Evolutionary conservation across 2,329 filamentous ascomycete species (phyloP).

Genomic region (Colletotrichum aenigma): DNA sequence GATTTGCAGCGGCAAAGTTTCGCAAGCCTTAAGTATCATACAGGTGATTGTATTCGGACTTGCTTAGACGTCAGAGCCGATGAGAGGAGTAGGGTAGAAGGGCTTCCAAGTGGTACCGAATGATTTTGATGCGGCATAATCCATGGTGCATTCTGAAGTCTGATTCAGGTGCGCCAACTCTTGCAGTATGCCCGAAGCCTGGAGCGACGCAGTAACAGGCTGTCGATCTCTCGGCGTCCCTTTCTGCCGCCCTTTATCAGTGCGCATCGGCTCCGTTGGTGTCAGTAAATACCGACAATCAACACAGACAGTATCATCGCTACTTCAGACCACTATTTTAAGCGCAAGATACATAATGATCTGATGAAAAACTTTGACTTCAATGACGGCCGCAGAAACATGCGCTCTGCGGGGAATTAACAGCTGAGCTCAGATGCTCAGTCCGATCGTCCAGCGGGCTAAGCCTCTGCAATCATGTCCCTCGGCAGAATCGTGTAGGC

Average conservation of each 20-base stretch:
- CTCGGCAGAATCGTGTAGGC: background rate
- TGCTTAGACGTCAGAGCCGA: background rate
- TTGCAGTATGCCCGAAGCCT: background rate
- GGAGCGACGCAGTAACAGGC: background rate
- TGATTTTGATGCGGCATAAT: background rate
- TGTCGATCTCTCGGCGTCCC: background rate
- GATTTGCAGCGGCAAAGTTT: background rate
- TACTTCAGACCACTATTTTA: background rate
- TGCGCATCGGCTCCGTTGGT: background rate
- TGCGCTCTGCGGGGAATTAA: background rate
- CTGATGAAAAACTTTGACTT: background rate
- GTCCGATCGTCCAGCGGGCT: background rate
- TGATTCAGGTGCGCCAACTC: background rate
- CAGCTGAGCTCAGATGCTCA: background rate
- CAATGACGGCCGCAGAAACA: background rate
- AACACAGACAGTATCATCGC: background rate
- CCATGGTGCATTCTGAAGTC: background rate
- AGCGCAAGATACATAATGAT: background rate
- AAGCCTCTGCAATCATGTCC: background rate
- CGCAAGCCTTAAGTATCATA: background rate
- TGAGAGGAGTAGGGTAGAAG: background rate
- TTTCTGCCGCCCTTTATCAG: background rate
- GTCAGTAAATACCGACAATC: background rate
- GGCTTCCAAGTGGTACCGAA: background rate
- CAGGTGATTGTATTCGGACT: background rate